Conservation (phyloP, 129 eudicot genomes). For the Apium graveolens region DNA sequence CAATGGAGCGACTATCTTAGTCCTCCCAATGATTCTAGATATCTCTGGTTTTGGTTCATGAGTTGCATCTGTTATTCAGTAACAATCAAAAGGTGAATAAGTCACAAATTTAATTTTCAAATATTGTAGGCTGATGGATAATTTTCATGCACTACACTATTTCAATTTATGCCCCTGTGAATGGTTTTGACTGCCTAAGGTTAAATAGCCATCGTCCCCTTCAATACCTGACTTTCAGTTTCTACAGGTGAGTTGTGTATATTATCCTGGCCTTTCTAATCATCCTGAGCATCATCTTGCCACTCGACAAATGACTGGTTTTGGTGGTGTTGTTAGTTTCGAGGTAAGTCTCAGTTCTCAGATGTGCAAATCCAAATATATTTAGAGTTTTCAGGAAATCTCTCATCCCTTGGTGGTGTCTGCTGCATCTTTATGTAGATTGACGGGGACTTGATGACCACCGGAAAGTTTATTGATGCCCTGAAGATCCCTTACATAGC, state of each 20-base stretch:
- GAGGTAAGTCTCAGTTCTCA: background rate
- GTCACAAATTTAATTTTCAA: background rate
- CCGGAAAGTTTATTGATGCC: slow-evolving; percentile 12
- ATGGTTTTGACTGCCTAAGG: background rate
- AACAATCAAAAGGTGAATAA: background rate
- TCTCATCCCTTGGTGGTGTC: background rate
- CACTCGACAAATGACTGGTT: slow-evolving; percentile 11
- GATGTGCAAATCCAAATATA: background rate
- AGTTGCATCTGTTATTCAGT: background rate
- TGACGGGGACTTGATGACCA: slow-evolving; percentile 11
- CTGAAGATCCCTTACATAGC: slow-evolving; percentile 15
- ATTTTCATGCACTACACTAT: background rate
- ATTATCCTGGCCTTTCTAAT: slow-evolving; percentile 12
- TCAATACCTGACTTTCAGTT: no score
- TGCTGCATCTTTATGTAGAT: background rate
- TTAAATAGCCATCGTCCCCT: background rate
- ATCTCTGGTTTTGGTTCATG: background rate
- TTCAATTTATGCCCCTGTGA: background rate
- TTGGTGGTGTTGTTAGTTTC: slow-evolving; percentile 18
- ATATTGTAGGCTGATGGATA: background rate
- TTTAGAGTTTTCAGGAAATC: background rate
- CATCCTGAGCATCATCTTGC: slow-evolving; percentile 15
- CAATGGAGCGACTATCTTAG: background rate
- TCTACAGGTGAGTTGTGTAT: slow-evolving; percentile 12
- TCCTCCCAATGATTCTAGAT: background rate